phyloP scores from a whole-genome alignment of 2,329 filamentous ascomycete species.

The Xylaria multiplex region DNA sequence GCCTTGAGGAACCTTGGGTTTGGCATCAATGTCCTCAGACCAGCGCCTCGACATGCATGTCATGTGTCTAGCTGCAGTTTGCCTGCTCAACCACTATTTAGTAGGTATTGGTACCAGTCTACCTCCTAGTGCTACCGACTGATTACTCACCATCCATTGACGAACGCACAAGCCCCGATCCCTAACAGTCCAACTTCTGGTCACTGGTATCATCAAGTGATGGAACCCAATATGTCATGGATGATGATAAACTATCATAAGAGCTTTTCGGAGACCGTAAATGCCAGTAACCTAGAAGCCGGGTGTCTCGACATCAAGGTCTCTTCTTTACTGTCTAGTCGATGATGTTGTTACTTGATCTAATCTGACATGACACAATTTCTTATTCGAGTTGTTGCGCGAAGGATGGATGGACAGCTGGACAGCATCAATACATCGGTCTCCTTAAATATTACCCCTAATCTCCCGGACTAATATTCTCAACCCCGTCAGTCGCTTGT shows the following conservation, averaged over 20 bases:
- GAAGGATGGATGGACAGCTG: not conserved
- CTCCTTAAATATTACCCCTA: conserved; percentile 48
- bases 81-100: conserved; percentile 4
- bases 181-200: not conserved
- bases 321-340: conserved; percentile 54
- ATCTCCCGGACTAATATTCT: conserved; percentile 54
- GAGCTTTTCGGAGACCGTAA: conserved; percentile 54
- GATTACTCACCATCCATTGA: conserved; percentile 6
- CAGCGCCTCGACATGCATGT: conserved; percentile 8
- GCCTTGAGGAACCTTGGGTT: conserved; percentile 29
- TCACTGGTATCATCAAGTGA: conserved; percentile 16
- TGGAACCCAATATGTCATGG: conserved; percentile 40
- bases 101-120: not conserved
- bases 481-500: conserved; percentile 64
- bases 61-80: conserved; percentile 7
- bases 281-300: conserved; percentile 58
- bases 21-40: conserved; percentile 11
- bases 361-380: conserved; percentile 65
- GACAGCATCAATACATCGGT: not conserved
- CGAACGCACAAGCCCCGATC: not conserved
- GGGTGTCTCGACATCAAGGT: conserved; percentile 59
- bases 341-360: conserved; percentile 69
- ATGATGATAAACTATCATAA: conserved; percentile 50
- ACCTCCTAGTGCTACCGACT: not conserved
- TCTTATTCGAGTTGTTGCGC: conserved; percentile 1